Evolutionary conservation across 2,329 filamentous ascomycete genomes (phyloP).

Genomic region (Hyphodiscus sp.): DNA sequence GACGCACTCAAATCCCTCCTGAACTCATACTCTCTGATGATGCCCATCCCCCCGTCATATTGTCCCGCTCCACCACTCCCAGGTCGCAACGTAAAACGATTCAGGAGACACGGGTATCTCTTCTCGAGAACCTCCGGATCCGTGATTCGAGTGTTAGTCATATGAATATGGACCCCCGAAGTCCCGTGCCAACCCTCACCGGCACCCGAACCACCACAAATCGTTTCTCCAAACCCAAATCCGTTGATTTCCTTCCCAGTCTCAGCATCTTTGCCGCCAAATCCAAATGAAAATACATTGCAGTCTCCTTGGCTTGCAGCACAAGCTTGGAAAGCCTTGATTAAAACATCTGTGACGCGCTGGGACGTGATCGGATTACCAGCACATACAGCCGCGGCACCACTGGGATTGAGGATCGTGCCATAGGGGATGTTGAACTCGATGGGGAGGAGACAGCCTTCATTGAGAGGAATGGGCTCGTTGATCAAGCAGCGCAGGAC

Average conservation of each 20-base stretch:
- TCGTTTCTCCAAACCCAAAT: constrained; percentile 81
- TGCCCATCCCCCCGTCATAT: constrained; percentile 65
- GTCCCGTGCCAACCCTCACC: constrained; percentile 67
- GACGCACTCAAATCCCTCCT: constrained; percentile 51
- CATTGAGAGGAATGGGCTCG: constrained; percentile 76
- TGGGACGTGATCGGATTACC: constrained; percentile 75
- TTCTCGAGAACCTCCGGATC: constrained; percentile 74
- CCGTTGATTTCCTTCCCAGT: constrained; percentile 38
- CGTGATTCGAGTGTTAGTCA: constrained; percentile 83
- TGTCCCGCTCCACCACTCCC: constrained; percentile 58
- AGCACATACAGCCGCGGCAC: constrained; percentile 70
- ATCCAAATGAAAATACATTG: constrained; percentile 78
- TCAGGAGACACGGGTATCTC: constrained; percentile 65
- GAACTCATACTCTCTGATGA: constrained; percentile 61
- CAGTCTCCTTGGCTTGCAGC: constrained; percentile 72
- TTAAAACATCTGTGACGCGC: constrained; percentile 71
- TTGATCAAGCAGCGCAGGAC: constrained; percentile 71
- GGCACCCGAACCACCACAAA: constrained; percentile 68
- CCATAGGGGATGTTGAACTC: constrained; percentile 61
- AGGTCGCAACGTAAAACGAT: constrained; percentile 57
- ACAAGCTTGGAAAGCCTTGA: constrained; percentile 69
- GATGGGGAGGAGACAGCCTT: constrained; percentile 72
- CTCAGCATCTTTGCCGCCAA: constrained; percentile 41
- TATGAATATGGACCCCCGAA: constrained; percentile 72
- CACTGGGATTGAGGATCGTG: constrained; percentile 65